Percentiles rank a stretch among this genome's conserved stretches.
These are phyloP conservation scores for Trichoderma harzianum DNA, from an alignment of 2,329 filamentous ascomycete genomes.

Conservation along the genomic window DNA sequence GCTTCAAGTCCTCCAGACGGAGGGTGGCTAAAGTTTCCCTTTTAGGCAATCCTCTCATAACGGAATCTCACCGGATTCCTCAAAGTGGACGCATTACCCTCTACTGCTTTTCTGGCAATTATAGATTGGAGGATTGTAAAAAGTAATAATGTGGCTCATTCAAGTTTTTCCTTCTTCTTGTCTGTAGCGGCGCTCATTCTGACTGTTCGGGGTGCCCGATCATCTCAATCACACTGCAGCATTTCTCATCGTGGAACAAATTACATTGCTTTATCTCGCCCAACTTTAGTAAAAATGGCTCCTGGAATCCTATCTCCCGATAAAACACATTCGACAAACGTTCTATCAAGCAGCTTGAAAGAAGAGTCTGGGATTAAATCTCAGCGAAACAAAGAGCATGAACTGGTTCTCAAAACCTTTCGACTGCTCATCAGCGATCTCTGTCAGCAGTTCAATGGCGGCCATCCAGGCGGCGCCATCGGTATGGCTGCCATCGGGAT, in stretches of 20 bases:
- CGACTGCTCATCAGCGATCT: slow-evolving; percentile 8
- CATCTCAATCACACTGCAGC: no score
- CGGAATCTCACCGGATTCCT: neutral
- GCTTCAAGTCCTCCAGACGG: neutral
- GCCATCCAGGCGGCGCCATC: slow-evolving; percentile 44
- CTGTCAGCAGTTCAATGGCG: slow-evolving; percentile 23
- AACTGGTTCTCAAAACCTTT: neutral
- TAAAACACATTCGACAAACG: neutral
- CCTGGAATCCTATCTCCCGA: neutral
- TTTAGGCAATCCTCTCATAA: neutral
- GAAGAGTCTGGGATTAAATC: neutral
- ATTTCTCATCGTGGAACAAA: neutral
- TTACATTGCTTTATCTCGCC: neutral
- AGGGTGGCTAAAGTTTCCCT: slow-evolving; percentile 10
- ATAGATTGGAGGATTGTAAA: neutral
- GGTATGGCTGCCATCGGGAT: slow-evolving; percentile 62
- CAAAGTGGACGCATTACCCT: neutral
- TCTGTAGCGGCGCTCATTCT: neutral
- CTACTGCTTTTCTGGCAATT: neutral
- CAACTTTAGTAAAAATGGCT: neutral
- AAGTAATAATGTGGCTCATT: neutral
- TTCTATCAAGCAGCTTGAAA: neutral
- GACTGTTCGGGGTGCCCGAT: neutral
- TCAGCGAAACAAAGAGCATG: neutral
- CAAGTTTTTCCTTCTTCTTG: no score